Conservation (phyloP, 2,329 filamentous ascomycete genomes). For the Allantophomopsis cytisporea region DNA sequence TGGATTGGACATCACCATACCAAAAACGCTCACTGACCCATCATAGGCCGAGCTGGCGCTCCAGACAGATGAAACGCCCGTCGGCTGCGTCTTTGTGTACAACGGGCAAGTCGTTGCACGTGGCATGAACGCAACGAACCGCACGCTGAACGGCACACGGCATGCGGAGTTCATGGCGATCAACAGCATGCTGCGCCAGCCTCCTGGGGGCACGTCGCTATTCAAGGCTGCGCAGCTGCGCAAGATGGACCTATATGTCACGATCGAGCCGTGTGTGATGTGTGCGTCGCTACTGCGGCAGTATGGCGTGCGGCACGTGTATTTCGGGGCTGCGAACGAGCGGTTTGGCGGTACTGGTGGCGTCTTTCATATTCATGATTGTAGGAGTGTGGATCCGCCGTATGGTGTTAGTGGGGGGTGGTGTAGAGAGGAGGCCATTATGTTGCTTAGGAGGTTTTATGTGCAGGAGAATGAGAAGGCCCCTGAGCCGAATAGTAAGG, state of each 20-base stretch:
- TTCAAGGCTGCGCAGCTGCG: conserved; percentile 26
- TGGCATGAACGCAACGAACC: conserved; percentile 96
- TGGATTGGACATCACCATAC: no score
- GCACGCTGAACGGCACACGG: conserved; percentile 78
- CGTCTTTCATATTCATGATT: conserved; percentile 67
- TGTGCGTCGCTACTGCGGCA: conserved; percentile 88
- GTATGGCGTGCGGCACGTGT: conserved; percentile 76
- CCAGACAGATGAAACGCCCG: conserved; percentile 79
- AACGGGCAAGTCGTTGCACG: conserved; percentile 66
- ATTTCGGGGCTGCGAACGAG: conserved; percentile 92
- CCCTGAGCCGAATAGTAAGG: conserved; percentile 18
- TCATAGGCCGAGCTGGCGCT: conserved; percentile 72
- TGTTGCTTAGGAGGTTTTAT: conserved; percentile 85
- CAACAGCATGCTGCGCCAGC: conserved; percentile 35
- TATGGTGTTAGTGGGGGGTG: conserved; percentile 80
- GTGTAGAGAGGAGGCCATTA: conserved; percentile 85
- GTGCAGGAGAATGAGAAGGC: conserved; percentile 88
- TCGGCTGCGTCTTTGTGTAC: conserved; percentile 88
- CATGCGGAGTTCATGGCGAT: conserved; percentile 94
- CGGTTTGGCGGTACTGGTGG: conserved; percentile 94
- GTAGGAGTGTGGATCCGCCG: conserved; percentile 24
- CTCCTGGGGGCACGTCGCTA: conserved; percentile 32
- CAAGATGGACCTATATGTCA: conserved; percentile 78
- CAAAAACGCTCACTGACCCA: conserved; percentile 7
- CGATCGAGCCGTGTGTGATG: conserved; percentile 98